Evolutionary conservation across 495 filamentous ascomycete genomes (phyloP), one percentile per base, ranked within the genome.

Genomic region (Aspergillus olivimuriae): DNA sequence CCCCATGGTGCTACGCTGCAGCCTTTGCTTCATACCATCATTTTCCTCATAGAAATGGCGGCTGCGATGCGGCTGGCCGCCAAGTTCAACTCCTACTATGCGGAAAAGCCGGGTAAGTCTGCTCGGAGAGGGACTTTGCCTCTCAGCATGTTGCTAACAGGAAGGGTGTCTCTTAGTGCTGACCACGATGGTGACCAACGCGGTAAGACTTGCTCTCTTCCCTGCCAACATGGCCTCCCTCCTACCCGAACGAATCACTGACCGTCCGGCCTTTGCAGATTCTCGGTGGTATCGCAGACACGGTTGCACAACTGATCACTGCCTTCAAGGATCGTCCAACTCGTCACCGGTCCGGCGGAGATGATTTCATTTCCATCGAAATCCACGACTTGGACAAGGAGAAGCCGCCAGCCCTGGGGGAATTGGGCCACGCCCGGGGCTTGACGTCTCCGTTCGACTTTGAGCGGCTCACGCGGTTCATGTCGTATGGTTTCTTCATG

Each of bases 121-220:
- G 52, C 34, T 31, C 22, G 31, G 40, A 22, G 17, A n/a, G 18
- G 4, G 17, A 35, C 14, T 3, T 12, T 15, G 21, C 9, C 31
- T n/a, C 19, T 10, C 36, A 20, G 17, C 15, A 15, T 34, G 26
- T 39, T 19, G 47, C 61, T 70, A 50, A 67, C 58, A 35, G 24
- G 28, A 50, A 26, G 16, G 32, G 23, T 41, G 39, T 4, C 47
- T 17, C 43, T 53, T 65, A 86, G 87, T 98, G 28, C 74, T 98
- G 48, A 98, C 92, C 32, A 98, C 91, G 62, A 98, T 97, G 92
- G 85, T 96, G 48, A 91, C 88, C 52, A 98, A 98, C 66, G 84
- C 92, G 44, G 83, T 98, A 80, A 59, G 78, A 1, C n/a, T n/a
- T n/a, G n/a, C n/a, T n/a, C n/a, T n/a, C n/a, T n/a, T n/a, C 32